Percentiles rank a stretch among this genome's conserved stretches.
Evolutionary conservation across 225 moss, liverwort and hornwort species (phyloP).

Genomic region (Marchantia paleacea): DNA sequence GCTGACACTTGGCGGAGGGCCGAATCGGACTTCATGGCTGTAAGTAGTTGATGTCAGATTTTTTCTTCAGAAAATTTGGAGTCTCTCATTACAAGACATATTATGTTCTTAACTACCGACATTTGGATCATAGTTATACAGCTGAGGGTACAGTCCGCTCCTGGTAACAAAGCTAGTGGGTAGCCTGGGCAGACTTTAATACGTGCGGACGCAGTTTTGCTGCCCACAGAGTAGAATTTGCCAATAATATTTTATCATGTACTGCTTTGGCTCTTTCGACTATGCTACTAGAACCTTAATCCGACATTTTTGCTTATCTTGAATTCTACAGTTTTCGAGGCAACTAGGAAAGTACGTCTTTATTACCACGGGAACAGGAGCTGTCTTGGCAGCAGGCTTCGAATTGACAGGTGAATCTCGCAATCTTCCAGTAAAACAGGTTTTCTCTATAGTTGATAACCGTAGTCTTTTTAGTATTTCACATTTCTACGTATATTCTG

Average conservation of each 20-base stretch:
- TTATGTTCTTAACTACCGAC: background rate
- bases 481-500: background rate
- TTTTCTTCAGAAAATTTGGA: background rate
- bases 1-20: slow-evolving; percentile 72
- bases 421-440: background rate
- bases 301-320: background rate
- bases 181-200: background rate
- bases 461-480: background rate
- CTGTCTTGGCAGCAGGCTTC: slow-evolving; percentile 79
- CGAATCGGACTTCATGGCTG: slow-evolving; percentile 84
- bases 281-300: background rate
- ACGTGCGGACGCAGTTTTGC: background rate
- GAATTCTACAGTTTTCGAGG: slow-evolving; percentile 60
- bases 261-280: background rate
- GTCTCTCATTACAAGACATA: slow-evolving; percentile 2
- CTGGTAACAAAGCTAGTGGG: background rate
- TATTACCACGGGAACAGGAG: slow-evolving; percentile 85
- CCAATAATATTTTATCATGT: too few species aligned
- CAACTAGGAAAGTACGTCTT: slow-evolving; percentile 85
- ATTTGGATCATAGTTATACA: background rate
- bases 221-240: too few species aligned
- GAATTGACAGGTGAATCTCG: slow-evolving; percentile 63
- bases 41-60: slow-evolving; percentile 22
- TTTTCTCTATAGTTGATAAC: background rate
- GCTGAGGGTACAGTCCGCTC: background rate